Evolutionary conservation across 768 basidiomycete genomes (phyloP), one percentile per base, ranked within the genome.

Genomic region (Phaeotremella fagi): DNA sequence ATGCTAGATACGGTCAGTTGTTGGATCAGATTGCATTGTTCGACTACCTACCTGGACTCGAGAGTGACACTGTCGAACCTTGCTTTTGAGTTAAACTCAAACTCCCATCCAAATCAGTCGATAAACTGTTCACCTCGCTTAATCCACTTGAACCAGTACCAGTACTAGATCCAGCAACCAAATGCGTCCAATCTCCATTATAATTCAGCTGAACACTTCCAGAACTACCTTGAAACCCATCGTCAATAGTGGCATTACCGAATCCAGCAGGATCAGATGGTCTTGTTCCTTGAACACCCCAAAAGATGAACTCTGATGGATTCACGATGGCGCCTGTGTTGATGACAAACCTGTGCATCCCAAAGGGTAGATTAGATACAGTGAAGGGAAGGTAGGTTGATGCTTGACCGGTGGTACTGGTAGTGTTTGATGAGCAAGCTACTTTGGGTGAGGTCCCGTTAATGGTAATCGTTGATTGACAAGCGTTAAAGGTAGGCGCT

Each of bases 231-330:
- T n/a, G 11, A 25, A 46, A 63, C 15, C 61, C 33, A 50, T 61
- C 49, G 38, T 66, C 67, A 11, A 66, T 52, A 1, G 67, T 69
- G 14, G 64, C 53, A 46, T 66, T 66, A 0, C 51, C 33, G 33
- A 45, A 45, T n/a, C 53, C 48, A 29, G 20, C 33, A 3, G 36
- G 4, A 16, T 52, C 51, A 1, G 46, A 20, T 27, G 50, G 52
- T 38, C 66, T 28, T 12, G 41, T 55, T 2, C 52, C 70, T 18
- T 58, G 55, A 6, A 68, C 50, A 4, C 70, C 70, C 66, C 66
- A 71, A 46, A 71, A 68, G 3, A 66, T 49, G 2, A 71, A 59
- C 37, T 60, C 54, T 22, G 56, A n/a, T n/a, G n/a, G n/a, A n/a
- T n/a, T n/a, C n/a, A n/a, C n/a, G n/a, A n/a, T n/a, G n/a, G n/a